phyloP scores from a whole-genome alignment of 2,329 filamentous ascomycete species.

The Microcyclosporella mali region DNA sequence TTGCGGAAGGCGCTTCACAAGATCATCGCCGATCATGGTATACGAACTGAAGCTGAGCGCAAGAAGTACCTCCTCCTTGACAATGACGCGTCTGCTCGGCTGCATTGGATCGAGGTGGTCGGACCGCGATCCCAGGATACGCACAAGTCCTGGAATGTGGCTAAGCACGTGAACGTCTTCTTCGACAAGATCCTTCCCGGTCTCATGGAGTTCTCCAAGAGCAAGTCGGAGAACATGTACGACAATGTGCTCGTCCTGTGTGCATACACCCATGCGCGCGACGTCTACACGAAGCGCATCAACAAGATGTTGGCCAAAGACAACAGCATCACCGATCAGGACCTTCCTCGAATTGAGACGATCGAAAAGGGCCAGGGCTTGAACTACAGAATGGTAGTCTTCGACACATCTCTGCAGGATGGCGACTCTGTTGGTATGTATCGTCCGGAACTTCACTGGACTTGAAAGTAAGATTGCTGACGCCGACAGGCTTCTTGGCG shows the following conservation, averaged over 20 bases:
- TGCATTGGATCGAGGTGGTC: background rate
- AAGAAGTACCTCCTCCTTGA: background rate
- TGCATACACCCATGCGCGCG: slow-evolving; percentile 11
- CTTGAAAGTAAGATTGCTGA: background rate
- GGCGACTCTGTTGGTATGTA: too few species aligned
- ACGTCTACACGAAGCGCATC: slow-evolving; percentile 4
- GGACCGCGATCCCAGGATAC: background rate
- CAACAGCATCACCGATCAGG: background rate
- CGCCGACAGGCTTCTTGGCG: slow-evolving; percentile 12
- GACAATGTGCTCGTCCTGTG: slow-evolving; percentile 14
- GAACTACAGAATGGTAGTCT: slow-evolving; percentile 12
- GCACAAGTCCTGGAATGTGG: background rate
- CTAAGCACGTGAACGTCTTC: slow-evolving; percentile 5
- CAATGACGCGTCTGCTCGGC: background rate
- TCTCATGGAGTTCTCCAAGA: slow-evolving; percentile 9
- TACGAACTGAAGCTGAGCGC: background rate
- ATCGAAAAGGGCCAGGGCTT: slow-evolving; percentile 15
- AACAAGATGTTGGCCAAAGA: background rate
- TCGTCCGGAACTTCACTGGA: too few species aligned
- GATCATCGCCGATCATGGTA: background rate
- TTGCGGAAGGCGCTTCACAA: background rate
- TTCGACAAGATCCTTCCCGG: slow-evolving; percentile 10
- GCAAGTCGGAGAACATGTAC: slow-evolving; percentile 1
- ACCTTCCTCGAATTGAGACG: slow-evolving; percentile 13
- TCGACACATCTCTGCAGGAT: slow-evolving; percentile 14